phyloP scores from a whole-genome alignment of 305 asterid genomes.

The Vinca major region DNA sequence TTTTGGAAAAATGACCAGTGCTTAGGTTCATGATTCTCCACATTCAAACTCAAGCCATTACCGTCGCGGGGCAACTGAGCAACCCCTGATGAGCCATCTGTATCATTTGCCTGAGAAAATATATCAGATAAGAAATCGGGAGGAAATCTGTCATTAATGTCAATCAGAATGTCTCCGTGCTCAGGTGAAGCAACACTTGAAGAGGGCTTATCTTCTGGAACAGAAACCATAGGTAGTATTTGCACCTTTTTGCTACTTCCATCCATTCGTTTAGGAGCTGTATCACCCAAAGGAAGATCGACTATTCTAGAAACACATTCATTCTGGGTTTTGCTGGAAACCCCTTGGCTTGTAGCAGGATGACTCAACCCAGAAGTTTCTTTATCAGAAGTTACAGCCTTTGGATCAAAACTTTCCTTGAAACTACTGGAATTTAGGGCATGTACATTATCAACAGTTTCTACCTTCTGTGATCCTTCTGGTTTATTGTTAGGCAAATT shows the following conservation, averaged over 20 bases:
- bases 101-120: slow-evolving; percentile 47
- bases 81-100: slow-evolving; percentile 35
- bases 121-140: slow-evolving; percentile 68
- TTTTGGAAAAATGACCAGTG: slow-evolving; percentile 77
- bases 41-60: slow-evolving; percentile 63
- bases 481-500: slow-evolving; percentile 30
- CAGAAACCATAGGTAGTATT: slow-evolving; percentile 23
- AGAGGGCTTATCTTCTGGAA: slow-evolving; percentile 36
- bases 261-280: slow-evolving; percentile 26
- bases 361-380: slow-evolving; percentile 27
- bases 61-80: slow-evolving; percentile 39
- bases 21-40: slow-evolving; percentile 70
- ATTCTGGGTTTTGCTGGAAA: slow-evolving; percentile 27
- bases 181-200: slow-evolving; percentile 31
- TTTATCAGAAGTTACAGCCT: slow-evolving; percentile 25
- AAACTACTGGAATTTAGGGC: slow-evolving; percentile 22
- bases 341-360: slow-evolving; percentile 28
- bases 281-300: slow-evolving; percentile 28
- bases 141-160: slow-evolving; percentile 76
- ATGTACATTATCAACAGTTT: slow-evolving; percentile 24
- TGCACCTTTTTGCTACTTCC: slow-evolving; percentile 21
- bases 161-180: slow-evolving; percentile 64
- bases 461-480: slow-evolving; percentile 24
- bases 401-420: slow-evolving; percentile 33
- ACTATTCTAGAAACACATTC: slow-evolving; percentile 31